Base-by-base conservation (phyloP, 257 asterid species). In the Forsythia suspensa region DNA sequence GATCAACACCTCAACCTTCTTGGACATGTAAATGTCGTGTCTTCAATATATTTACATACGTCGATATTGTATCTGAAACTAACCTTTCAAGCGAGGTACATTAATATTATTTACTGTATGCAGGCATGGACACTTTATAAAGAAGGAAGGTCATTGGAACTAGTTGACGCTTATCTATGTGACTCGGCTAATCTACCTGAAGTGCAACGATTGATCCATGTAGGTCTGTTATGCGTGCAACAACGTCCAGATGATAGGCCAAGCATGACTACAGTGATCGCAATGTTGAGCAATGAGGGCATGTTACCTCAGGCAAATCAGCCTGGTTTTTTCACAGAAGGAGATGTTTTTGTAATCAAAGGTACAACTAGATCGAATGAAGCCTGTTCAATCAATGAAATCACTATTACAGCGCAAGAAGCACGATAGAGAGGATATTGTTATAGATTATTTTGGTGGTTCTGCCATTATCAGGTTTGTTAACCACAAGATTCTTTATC, bases 41-140 rank as follows among this genome's bases (percentile, higher is more conserved):
- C 51, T 20, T 61, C 4, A 29, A 61, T 20, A 61, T 29, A 1
- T 63, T 8, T 4, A 8, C 6, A 20, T 9, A 8, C 13, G 39
- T 2, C 66, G n/a, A n/a, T 57, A 7, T 8, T n/a, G 7, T 57
- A 57, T 18, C 65, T 55, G 9, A 55, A 55, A 55, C 29, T 59
- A 20, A n/a, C 36, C 9, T 3, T 57, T 0, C 67, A 6, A 4
- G 4, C 34, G n/a, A 55, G 68, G 68, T 59, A 6, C 37, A 21
- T n/a, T 59, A 59, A 59, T 21, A 59, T 59, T 11, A 6, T 6
- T 20, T 70, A 40, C 15, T 21, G 36, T 67, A 21, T 8, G 73
- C 83, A 81, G 90, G 85, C 86, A 39, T 86, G 86, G 87, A 71
- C 72, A 52, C 80, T 85, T 10, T 75, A 86, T 80, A 83, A 8